Evolutionary conservation across 257 asterid species (phyloP).

Genomic region (Leptodermis oblonga): DNA sequence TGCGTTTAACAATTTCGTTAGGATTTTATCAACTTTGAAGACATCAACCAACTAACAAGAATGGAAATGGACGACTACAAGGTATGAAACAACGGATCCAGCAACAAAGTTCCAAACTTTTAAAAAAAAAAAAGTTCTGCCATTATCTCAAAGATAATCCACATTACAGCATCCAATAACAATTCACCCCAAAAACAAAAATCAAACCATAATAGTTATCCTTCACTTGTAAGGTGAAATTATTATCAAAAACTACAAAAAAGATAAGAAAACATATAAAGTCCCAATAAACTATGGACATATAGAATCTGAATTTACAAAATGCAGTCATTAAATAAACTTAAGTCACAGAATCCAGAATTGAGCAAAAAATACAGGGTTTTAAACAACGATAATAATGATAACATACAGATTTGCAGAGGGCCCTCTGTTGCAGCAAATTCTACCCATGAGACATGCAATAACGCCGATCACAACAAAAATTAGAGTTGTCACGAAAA

Average conservation of each 20-base stretch:
- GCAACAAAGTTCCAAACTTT: slow-evolving; percentile 10
- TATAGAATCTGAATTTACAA: neutral
- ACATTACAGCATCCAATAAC: neutral
- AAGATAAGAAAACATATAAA: neutral
- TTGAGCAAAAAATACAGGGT: no score
- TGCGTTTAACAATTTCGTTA: neutral
- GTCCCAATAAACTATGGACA: neutral
- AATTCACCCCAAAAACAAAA: neutral
- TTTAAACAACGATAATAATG: neutral
- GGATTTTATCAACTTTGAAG: neutral
- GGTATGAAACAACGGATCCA: neutral
- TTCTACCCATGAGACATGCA: slow-evolving; percentile 68
- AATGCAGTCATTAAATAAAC: neutral
- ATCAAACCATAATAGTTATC: no score
- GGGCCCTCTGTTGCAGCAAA: slow-evolving; percentile 91
- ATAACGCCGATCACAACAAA: slow-evolving; percentile 70
- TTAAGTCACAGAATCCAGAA: neutral
- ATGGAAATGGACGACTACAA: neutral
- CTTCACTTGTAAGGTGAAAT: no score
- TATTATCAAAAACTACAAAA: slow-evolving; percentile 5
- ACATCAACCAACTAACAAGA: neutral
- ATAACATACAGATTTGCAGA: slow-evolving; percentile 84
- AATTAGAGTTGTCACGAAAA: slow-evolving; percentile 76
- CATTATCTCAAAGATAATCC: neutral
- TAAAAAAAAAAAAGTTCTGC: no score